A percentile compares a stretch with the other conserved stretches of the same genome.
phyloP scores from a whole-genome alignment of 208 protist genomes.

The Herpetomonas samuelpessoai region DNA sequence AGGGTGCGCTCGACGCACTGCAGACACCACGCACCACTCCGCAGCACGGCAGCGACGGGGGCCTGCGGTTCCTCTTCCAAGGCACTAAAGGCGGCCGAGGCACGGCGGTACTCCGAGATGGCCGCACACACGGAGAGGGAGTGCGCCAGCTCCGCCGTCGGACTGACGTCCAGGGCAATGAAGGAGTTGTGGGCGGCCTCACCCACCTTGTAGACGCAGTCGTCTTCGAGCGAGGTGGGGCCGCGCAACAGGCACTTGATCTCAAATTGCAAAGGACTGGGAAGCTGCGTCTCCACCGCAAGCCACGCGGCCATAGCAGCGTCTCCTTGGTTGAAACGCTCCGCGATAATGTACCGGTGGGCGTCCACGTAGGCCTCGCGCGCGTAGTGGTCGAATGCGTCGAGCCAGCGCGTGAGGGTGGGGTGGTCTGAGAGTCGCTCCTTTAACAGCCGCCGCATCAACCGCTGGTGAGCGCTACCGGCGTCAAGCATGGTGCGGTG shows the following conservation, averaged over 20 bases:
- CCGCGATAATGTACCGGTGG: conserved; percentile 43
- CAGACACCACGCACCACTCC: conserved; percentile 22
- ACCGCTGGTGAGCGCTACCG: conserved; percentile 35
- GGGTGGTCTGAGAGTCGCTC: conserved; percentile 32
- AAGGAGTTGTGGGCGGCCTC: conserved; percentile 65
- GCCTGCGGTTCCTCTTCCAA: conserved; percentile 4
- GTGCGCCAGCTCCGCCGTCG: conserved; percentile 38
- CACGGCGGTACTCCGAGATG: conserved; percentile 44
- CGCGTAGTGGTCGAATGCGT: conserved; percentile 47
- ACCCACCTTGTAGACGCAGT: conserved; percentile 48
- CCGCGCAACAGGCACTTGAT: conserved; percentile 32
- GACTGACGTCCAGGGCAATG: conserved; percentile 40
- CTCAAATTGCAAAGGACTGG: conserved; percentile 41
- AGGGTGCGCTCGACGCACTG: conserved; percentile 45
- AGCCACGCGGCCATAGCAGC: conserved; percentile 57
- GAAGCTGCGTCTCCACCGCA: conserved; percentile 55
- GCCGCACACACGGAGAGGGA: conserved; percentile 51
- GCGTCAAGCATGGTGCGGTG: conserved; percentile 44
- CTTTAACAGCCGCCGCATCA: conserved; percentile 35
- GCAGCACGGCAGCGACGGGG: conserved; percentile 5
- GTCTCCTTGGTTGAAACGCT: conserved; percentile 27
- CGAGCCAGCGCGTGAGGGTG: conserved; percentile 54
- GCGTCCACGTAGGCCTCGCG: conserved; percentile 31
- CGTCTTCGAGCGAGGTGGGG: conserved; percentile 28
- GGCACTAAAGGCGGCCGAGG: conserved; percentile 19